Conservation (phyloP, 2,329 filamentous ascomycete species). For the Alternaria sp. region DNA sequence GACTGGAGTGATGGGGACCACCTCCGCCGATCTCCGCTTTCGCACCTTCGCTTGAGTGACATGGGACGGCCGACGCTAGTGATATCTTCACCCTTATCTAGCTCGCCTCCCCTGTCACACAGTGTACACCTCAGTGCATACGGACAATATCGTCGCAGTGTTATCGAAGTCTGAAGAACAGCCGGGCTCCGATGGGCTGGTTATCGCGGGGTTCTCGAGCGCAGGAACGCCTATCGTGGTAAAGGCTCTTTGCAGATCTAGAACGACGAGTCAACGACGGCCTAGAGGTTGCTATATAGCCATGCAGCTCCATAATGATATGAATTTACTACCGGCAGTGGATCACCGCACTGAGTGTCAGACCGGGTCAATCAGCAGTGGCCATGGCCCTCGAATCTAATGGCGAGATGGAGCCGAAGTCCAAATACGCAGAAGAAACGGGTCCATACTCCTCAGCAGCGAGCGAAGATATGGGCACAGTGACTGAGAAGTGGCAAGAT, state of each 20-base stretch:
- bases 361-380: not conserved
- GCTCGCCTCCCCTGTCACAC: not conserved
- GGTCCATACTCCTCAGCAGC: conserved; percentile 14
- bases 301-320: not conserved
- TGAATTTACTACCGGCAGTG: too few species aligned
- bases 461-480: conserved; percentile 9
- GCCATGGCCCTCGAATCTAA: not conserved
- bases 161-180: not conserved
- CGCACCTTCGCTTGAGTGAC: conserved; percentile 5
- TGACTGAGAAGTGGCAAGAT: conserved; percentile 17
- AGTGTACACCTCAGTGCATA: not conserved
- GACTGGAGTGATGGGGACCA: not conserved
- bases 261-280: conserved; percentile 6
- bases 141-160: not conserved
- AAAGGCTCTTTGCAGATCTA: not conserved
- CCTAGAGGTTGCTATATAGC: not conserved
- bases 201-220: not conserved
- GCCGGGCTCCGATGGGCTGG: not conserved
- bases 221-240: conserved; percentile 9
- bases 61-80: conserved; percentile 14
- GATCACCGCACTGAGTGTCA: not conserved
- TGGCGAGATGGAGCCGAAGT: conserved; percentile 3
- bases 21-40: not conserved
- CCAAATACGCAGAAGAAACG: conserved; percentile 8
- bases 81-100: conserved; percentile 9